phyloP scores from a whole-genome alignment of 2,329 filamentous ascomycete species.

The Alternaria rosae region DNA sequence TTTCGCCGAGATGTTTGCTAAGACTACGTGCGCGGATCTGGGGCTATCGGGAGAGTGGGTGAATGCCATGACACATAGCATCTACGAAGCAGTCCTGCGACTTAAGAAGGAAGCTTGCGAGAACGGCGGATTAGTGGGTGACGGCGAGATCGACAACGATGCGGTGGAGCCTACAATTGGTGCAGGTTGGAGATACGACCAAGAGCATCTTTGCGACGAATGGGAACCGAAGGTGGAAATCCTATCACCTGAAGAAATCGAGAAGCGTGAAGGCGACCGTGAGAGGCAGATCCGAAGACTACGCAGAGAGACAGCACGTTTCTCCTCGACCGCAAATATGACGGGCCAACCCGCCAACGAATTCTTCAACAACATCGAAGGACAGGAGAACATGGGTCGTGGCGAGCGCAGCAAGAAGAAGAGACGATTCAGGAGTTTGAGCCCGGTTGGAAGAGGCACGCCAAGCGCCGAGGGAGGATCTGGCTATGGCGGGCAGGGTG shows the following conservation, averaged over 20 bases:
- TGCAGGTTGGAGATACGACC: slow-evolving; percentile 94
- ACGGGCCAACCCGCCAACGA: slow-evolving; percentile 70
- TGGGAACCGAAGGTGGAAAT: slow-evolving; percentile 62
- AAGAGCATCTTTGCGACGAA: slow-evolving; percentile 75
- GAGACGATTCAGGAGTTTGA: slow-evolving; percentile 86
- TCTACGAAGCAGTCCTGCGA: slow-evolving; percentile 91
- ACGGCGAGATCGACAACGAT: slow-evolving; percentile 85
- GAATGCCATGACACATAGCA: slow-evolving; percentile 91
- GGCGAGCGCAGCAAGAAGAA: slow-evolving; percentile 97
- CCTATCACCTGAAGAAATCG: slow-evolving; percentile 93
- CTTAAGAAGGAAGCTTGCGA: slow-evolving; percentile 97
- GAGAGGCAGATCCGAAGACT: slow-evolving; percentile 88
- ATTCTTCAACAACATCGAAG: slow-evolving; percentile 65
- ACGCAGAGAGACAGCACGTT: slow-evolving; percentile 88
- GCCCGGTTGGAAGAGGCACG: slow-evolving; percentile 81
- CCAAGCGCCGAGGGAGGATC: slow-evolving; percentile 68
- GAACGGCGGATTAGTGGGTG: slow-evolving; percentile 80
- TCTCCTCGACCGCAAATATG: slow-evolving; percentile 86
- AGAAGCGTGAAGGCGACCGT: slow-evolving; percentile 92
- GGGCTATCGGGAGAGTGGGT: slow-evolving; percentile 93
- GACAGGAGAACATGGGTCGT: slow-evolving; percentile 81
- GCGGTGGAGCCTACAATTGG: slow-evolving; percentile 77
- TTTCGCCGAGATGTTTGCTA: slow-evolving; percentile 90
- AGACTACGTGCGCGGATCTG: slow-evolving; percentile 89
- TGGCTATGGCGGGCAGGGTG: slow-evolving; percentile 73